Conservation (phyloP, 1,284 basidiomycete species). For the Rhodofomes roseus region DNA sequence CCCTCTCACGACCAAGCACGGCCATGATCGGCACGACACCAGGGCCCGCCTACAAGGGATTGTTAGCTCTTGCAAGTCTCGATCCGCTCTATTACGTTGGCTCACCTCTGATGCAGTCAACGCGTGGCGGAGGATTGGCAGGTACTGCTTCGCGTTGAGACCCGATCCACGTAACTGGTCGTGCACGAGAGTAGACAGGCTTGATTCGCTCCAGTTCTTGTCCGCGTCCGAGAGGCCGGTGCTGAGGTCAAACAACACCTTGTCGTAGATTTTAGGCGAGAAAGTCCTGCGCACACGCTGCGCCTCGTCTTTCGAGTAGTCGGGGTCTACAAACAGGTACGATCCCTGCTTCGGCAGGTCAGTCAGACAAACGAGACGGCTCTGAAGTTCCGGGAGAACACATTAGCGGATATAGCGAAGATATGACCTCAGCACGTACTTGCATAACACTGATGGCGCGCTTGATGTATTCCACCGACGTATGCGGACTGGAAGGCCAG, state of each 20-base stretch:
- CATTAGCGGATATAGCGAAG: background rate
- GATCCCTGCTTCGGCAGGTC: constrained; percentile 67
- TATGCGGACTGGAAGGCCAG: constrained; percentile 37
- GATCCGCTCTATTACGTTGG: too few relatives aligned
- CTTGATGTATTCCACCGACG: constrained; percentile 51
- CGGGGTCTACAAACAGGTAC: constrained; percentile 75
- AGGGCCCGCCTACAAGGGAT: constrained; percentile 53
- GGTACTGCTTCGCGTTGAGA: constrained; percentile 52
- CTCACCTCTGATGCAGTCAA: constrained; percentile 76
- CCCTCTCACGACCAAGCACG: constrained; percentile 38
- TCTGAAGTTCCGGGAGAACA: constrained; percentile 35
- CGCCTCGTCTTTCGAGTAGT: constrained; percentile 53
- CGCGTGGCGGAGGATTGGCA: constrained; percentile 72
- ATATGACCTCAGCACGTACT: too few relatives aligned
- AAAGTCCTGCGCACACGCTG: constrained; percentile 49
- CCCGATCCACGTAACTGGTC: constrained; percentile 37
- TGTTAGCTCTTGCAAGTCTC: too few relatives aligned
- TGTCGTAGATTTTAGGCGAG: constrained; percentile 15
- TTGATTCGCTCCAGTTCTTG: constrained; percentile 18
- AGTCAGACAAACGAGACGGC: constrained; percentile 63
- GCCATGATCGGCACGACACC: constrained; percentile 41
- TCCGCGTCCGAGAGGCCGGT: constrained; percentile 8
- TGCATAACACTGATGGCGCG: constrained; percentile 55
- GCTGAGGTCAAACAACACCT: constrained; percentile 13
- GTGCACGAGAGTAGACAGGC: constrained; percentile 43